Evolutionary conservation across 2,329 filamentous ascomycete genomes (phyloP), one percentile per base, ranked within the genome.

Genomic region (Ophiostoma quercus): DNA sequence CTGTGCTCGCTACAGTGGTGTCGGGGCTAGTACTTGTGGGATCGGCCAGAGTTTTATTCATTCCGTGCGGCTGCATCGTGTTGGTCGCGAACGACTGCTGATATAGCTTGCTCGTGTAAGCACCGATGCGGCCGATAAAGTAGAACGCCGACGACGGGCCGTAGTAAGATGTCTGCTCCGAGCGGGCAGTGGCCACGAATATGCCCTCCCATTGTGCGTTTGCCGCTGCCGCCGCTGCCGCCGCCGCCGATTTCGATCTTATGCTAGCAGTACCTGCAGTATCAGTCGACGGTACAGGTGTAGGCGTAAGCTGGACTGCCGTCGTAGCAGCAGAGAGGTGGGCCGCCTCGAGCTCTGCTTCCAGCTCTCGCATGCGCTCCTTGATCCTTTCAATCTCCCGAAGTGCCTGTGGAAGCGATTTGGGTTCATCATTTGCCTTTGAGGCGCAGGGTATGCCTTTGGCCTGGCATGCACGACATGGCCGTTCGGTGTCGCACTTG

Each of bases 131-230:
- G 19, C 76, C 76, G 68, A 82, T 79, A 73, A 83, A 84, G 75
- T 81, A 83, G 71, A 79, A 80, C 14, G 77, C 73, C 5, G 82
- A 84, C 1, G 81, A 78, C 0, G 80, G 78, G 1, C 82, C 82
- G 73, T 81, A 83, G 73, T 78, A 82, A 12, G 79, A 77, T 22
- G 75, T 75, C 69, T 79, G 77, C 25, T 76, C 77, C 1, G 77
- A 77, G 4, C 77, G 75, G 0, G 79, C 77, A 1, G 77, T 79
- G 22, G 77, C 75, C 8, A 79, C 77, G 57, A 78, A 77, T 51
- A 82, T 79, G 34, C 77, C 76, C 37, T 75, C 74, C 76, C 76
- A 77, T 14, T 74, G 72, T 0, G 72, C 66, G 41, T 70, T 43
- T 2, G 12, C 39, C 5, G 39, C 4, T 1, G 2, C 1, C 0